Evolutionary conservation across 495 filamentous ascomycete genomes (phyloP), one percentile per base, ranked within the genome.

Genomic region (Tuber brumale): DNA sequence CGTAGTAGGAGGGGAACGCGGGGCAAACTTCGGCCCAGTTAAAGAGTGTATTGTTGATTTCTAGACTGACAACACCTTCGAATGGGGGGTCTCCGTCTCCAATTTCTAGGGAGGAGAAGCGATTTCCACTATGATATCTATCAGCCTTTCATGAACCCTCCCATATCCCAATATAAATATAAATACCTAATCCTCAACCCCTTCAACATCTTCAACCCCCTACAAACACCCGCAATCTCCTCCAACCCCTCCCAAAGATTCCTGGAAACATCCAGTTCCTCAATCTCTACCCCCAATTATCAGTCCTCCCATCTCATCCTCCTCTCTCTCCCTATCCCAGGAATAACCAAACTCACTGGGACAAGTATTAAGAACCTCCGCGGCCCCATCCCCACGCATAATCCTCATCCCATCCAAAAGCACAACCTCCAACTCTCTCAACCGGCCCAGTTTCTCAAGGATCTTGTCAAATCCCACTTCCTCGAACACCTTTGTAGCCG

Each of bases 401-500:
- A 97, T 89, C 45, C 86, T 85, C 75, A 92, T 81, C 2, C 91
- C 90, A 85, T 98, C 94, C 7, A 99, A 87, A 23, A 97, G 85
- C 61, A 97, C 91, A 76, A 94, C 90, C 74, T 87, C 89, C 76
- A 98, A 86, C 81, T 94, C 92, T 70, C 90, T 85, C 37, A 98
- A 86, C 82, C 92, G 88, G 3, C 93, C 91, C 73, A 94, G 90
- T 84, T 94, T 88, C 76, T 88, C 88, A 41, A 92, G 87, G 77
- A 97, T 94, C 86, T 97, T 97, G 73, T 96, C 94, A 82, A 98
- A 98, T 69, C 95, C 95, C 37, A 99, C 89, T 85, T 98, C 96
- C 85, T 99, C 92, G 35, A 92, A 94, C 39, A 95, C 88, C 83
- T 99, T 99, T 31, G 83, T 82, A 27, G 90, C 90, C 70, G 91